Base-by-base conservation (phyloP, 2,329 filamentous ascomycete species). In the Xylaria sp. region DNA sequence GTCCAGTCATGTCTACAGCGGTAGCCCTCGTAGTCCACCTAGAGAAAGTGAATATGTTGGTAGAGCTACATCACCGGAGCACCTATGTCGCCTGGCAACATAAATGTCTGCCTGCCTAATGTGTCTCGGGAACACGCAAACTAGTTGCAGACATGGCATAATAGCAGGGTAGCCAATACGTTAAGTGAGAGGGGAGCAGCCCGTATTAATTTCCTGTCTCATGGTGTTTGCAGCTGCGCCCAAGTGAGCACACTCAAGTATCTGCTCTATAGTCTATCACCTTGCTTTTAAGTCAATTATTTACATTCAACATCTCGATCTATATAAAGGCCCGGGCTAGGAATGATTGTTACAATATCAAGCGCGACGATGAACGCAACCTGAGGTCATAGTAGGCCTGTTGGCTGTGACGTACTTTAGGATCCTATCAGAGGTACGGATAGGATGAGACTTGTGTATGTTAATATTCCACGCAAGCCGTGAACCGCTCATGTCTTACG, bases 51-150 rank as follows among this genome's bases (percentile, higher is more conserved):
- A 40, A 8, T 23, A 23, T 38, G 15, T 44, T 40, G 27, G 54
- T 9, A 53, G 11, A 35, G 21, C 13, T 17, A 44, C 52, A 10
- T 23, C 38, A 17, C 21, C 17, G 10, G 38, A 40, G 3, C 19
- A 49, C 25, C 27, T 48, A 35, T 11, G 35, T 41, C 29, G 29
- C 41, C 27, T 17, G 21, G 10, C 27, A 11, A 31, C 17, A 55
- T 44, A 23, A 23, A 23, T 27, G 15, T 29, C 7, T n/a, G 33
- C 23, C 40, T 58, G 54, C 48, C 40, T 54, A 47, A n/a, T 35
- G 6, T 62, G 62, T 66, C 64, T 66, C 64, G 64, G 64, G 52
- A 64, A 44, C 37, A 38, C 19, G 43, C 47, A 38, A 47, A 46
- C n/a, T n/a, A 57, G 31, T 23, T 60, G 55, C 58, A 62, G 51